Percentiles rank a stretch among this genome's conserved stretches.
Conservation (phyloP, 257 asterid genomes). For the Mentha longifolia region DNA sequence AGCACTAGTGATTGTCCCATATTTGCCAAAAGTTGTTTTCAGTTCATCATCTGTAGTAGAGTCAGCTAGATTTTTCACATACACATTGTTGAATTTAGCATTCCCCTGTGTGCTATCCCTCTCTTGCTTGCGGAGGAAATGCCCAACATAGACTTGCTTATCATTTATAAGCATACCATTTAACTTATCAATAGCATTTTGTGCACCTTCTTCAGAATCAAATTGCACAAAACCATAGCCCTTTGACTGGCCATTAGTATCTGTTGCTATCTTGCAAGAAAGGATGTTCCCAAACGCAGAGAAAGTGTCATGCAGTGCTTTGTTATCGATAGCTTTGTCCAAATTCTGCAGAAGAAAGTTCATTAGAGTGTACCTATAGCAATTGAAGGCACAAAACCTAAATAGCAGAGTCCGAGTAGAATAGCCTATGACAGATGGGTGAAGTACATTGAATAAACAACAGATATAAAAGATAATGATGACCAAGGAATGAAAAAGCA, state of each 20-base stretch:
- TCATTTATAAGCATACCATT: slow-evolving; percentile 76
- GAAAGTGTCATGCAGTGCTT: slow-evolving; percentile 65
- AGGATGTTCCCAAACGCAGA: slow-evolving; percentile 68
- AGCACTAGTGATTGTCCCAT: slow-evolving; percentile 67
- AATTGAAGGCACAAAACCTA: slow-evolving; percentile 1
- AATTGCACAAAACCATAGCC: slow-evolving; percentile 79
- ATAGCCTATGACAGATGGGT: background rate
- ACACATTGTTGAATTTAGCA: slow-evolving; percentile 62
- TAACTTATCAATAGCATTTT: slow-evolving; percentile 62
- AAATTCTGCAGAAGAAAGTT: slow-evolving; percentile 43
- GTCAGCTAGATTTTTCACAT: slow-evolving; percentile 64
- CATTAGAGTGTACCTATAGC: background rate
- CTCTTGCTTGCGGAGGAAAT: slow-evolving; percentile 71
- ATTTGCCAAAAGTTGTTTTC: slow-evolving; percentile 56
- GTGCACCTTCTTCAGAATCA: slow-evolving; percentile 58
- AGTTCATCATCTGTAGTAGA: slow-evolving; percentile 66
- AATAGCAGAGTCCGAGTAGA: background rate
- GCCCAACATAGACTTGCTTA: slow-evolving; percentile 73
- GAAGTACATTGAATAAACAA: background rate
- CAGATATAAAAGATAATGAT: too few relatives aligned
- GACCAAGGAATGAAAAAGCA: background rate
- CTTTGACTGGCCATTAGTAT: slow-evolving; percentile 61
- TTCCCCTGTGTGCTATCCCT: slow-evolving; percentile 45
- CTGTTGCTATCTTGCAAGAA: slow-evolving; percentile 77
- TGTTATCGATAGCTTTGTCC: slow-evolving; percentile 67